These are phyloP conservation scores for Paramarasmius palmivorus DNA, from an alignment of 1,284 basidiomycete genomes.

Conservation along the genomic window DNA sequence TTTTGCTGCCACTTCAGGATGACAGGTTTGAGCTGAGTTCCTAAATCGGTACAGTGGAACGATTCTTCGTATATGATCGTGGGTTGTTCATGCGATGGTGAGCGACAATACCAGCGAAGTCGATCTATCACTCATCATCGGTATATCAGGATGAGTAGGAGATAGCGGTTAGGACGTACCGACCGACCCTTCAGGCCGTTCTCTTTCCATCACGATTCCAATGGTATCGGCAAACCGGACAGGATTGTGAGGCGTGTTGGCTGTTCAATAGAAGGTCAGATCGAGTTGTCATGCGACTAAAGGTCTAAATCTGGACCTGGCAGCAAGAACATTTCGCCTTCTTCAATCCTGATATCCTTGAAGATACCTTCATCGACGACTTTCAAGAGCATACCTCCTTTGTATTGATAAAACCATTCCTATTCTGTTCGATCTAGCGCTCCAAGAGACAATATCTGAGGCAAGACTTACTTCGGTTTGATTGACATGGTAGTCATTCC, in stretches of 20 bases:
- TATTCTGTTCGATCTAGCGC: constrained; percentile 27
- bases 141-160: neutral
- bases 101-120: constrained; percentile 92
- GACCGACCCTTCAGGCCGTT: constrained; percentile 65
- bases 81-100: constrained; percentile 64
- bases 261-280: constrained; percentile 37
- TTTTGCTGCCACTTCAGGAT: constrained; percentile 79
- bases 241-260: constrained; percentile 95
- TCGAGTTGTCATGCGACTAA: neutral
- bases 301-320: constrained; percentile 59
- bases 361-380: constrained; percentile 89
- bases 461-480: constrained; percentile 71
- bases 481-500: constrained; percentile 92
- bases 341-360: constrained; percentile 85
- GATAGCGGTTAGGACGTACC: constrained; percentile 38
- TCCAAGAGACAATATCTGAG: neutral
- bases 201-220: constrained; percentile 93
- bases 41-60: constrained; percentile 91
- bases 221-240: constrained; percentile 90
- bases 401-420: constrained; percentile 98
- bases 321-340: constrained; percentile 96
- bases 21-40: constrained; percentile 91
- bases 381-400: constrained; percentile 87
- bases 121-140: constrained; percentile 58
- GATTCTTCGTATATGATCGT: constrained; percentile 85